A percentile compares a stretch with the other conserved stretches of the same genome.
These are phyloP conservation scores for Coniochaeta sp. DNA, from an alignment of 2,329 filamentous ascomycete genomes.

Conservation along the genomic window DNA sequence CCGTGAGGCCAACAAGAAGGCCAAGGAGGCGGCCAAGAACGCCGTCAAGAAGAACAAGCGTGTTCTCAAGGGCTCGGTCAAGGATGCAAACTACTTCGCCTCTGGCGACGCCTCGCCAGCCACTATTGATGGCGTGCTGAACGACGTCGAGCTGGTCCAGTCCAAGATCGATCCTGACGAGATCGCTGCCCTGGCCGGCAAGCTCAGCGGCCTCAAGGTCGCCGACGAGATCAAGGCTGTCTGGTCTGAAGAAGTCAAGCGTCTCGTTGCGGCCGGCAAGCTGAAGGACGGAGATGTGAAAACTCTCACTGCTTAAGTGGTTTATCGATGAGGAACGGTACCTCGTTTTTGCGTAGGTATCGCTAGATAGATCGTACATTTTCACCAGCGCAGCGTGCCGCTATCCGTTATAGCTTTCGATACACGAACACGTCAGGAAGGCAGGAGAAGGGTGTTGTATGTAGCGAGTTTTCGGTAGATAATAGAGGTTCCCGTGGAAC, in stretches of 20 bases:
- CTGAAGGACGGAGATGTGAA: slow-evolving; percentile 78
- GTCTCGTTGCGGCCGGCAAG: slow-evolving; percentile 75
- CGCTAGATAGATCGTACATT: not conserved
- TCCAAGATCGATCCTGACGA: slow-evolving; percentile 86
- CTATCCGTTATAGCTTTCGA: not conserved
- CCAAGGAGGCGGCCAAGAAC: slow-evolving; percentile 97
- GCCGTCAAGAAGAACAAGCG: slow-evolving; percentile 99
- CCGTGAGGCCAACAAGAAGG: slow-evolving; percentile 83
- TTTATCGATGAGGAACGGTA: not conserved
- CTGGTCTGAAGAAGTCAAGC: slow-evolving; percentile 71
- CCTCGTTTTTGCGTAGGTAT: not conserved
- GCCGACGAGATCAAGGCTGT: slow-evolving; percentile 77
- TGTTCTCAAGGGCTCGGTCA: slow-evolving; percentile 85
- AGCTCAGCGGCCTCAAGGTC: slow-evolving; percentile 73
- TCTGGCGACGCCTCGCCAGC: slow-evolving; percentile 63
- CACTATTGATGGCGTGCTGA: slow-evolving; percentile 74
- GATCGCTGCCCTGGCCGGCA: slow-evolving; percentile 72
- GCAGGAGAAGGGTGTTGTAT: not conserved
- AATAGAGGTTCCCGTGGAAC: not conserved
- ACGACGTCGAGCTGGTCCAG: slow-evolving; percentile 81
- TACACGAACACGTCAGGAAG: not conserved
- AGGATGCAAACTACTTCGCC: slow-evolving; percentile 95
- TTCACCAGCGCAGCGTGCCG: not conserved
- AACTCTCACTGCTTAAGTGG: slow-evolving; percentile 30
- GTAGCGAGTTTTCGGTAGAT: not conserved